Percentiles rank a stretch among this genome's conserved stretches.
These are phyloP conservation scores for Carex arenaria DNA, from an alignment of 202 grass and related monocot genomes.

Conservation along the genomic window DNA sequence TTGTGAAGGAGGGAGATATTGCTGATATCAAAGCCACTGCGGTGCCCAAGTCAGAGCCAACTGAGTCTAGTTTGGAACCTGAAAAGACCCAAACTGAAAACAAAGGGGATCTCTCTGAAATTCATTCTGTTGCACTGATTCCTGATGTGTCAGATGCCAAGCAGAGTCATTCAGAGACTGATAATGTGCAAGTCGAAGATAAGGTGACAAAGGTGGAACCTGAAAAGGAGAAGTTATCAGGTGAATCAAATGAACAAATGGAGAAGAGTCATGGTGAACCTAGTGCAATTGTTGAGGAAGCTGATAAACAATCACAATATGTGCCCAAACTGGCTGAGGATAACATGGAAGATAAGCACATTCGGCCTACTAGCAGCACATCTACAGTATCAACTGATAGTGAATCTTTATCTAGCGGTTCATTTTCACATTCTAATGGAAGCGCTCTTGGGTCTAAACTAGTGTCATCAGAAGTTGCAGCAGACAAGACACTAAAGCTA, in stretches of 20 bases:
- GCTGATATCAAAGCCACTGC: neutral
- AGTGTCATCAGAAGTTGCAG: neutral
- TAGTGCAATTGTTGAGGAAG: neutral
- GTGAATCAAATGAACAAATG: slow-evolving; percentile 1
- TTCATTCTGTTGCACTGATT: neutral
- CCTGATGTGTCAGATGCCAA: neutral
- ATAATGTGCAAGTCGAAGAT: slow-evolving; percentile 1
- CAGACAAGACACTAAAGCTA: neutral
- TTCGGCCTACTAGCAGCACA: slow-evolving; percentile 16
- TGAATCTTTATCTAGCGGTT: neutral
- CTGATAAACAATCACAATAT: neutral
- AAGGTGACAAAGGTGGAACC: neutral
- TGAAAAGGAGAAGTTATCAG: slow-evolving; percentile 14
- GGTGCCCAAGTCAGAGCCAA: neutral
- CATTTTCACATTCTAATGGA: slow-evolving; percentile 19
- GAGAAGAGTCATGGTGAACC: neutral
- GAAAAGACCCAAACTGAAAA: slow-evolving; percentile 8
- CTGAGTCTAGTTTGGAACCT: neutral
- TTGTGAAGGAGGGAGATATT: slow-evolving; percentile 22
- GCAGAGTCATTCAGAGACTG: slow-evolving; percentile 6
- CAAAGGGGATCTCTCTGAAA: neutral
- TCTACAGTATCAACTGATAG: slow-evolving; percentile 16
- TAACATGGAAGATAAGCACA: neutral
- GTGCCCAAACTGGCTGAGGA: slow-evolving; percentile 4
- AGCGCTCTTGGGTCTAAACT: neutral